Base-by-base conservation (phyloP, 2,329 filamentous ascomycete species). In the Clarireedia paspali region DNA sequence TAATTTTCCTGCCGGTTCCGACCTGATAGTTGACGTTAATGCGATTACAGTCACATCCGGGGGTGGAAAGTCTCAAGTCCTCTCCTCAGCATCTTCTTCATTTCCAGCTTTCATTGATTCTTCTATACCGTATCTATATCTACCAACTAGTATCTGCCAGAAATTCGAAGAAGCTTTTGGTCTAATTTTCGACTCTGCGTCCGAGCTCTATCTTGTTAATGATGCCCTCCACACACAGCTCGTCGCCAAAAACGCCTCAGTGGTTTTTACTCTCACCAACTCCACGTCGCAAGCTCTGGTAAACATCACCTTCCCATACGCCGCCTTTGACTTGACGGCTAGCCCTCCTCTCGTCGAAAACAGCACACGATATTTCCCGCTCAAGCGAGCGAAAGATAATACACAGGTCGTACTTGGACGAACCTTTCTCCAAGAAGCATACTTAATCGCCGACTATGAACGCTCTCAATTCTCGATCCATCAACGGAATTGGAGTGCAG, bases 381-480 rank as follows among this genome's bases (percentile, higher is more conserved):
- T 75, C 6, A 69, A 70, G 46, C 66, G 63, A 60, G 67, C 72
- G 3, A 56, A 59, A 1, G 67, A 70, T 47, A 60, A 63, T 7
- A 66, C 64, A 38, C 68, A 72, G 53, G 70, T 66, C 47, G 71
- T 67, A 6, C 65, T 74, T 40, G 72, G 72, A n/a, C 64, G 72
- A 50, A 61, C 66, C 7, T 74, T 74, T 56, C 60, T 74, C 15
- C 72, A 74, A 62, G 72, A 74, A 63, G 68, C 70, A 7, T 65
- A 67, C 46, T 47, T 67, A 4, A 63, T 66, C 9, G 71, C 68
- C 38, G 71, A 75, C 60, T 74, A 74, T 54, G 72, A 74, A 59
- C 70, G 71, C 20, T 65, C 63, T 0, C 62, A 63, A 3, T 75
- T 75, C 54, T 74, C 73, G 44, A 67, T 75, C 1, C 72, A 58